A percentile compares a stretch with the other conserved stretches of the same genome.
phyloP scores from a whole-genome alignment of 768 basidiomycete genomes.

The Boletus vermiculosoides region DNA sequence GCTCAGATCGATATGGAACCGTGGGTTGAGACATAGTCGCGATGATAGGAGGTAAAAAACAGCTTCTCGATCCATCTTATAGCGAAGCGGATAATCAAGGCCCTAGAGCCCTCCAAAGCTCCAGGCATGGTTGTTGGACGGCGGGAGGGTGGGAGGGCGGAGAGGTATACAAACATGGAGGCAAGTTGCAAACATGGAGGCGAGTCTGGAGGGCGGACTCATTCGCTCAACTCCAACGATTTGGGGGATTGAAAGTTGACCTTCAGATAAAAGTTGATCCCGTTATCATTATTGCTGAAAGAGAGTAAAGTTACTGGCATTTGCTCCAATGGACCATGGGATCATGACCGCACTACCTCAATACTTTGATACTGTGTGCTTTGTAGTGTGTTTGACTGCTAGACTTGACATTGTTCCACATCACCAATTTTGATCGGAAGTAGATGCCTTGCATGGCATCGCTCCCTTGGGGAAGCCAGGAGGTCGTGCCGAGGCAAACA shows the following conservation, averaged over 20 bases:
- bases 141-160: background rate
- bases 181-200: background rate
- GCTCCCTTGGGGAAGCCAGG: background rate
- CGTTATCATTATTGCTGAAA: background rate
- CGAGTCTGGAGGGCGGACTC: background rate
- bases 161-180: background rate
- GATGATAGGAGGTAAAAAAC: background rate
- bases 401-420: background rate
- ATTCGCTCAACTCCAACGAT: background rate
- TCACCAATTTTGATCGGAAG: background rate
- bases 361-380: background rate
- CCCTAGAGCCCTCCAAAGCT: slow-evolving; percentile 9
- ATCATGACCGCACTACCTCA: background rate
- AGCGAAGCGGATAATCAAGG: too few species aligned
- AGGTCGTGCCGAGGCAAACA: too few species aligned
- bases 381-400: background rate
- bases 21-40: background rate
- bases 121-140: background rate
- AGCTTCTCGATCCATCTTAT: too few species aligned
- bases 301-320: background rate
- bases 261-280: background rate
- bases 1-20: background rate
- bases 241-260: background rate
- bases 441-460: background rate
- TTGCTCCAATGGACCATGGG: background rate